Conservation (phyloP, 345 rosid species). For the Sonneratia caseolaris region DNA sequence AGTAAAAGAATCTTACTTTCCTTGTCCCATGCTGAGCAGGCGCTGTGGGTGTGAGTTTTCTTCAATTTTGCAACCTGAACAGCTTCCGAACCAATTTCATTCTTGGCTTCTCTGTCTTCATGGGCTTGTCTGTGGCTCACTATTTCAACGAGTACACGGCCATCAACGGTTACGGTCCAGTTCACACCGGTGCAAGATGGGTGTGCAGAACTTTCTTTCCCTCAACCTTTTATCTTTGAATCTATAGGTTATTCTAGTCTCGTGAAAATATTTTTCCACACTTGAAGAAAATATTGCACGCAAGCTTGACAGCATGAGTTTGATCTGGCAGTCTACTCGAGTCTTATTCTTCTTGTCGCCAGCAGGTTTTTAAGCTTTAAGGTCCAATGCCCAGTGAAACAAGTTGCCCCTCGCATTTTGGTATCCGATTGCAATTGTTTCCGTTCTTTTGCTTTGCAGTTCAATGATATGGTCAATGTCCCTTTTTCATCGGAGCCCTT, state of each 20-base stretch:
- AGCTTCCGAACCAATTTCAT: slow-evolving; percentile 72
- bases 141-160: slow-evolving; percentile 91
- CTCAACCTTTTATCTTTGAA: not conserved
- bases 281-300: too few species aligned
- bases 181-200: slow-evolving; percentile 77
- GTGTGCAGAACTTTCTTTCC: slow-evolving; percentile 27
- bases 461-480: slow-evolving; percentile 83
- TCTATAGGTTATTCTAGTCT: not conserved
- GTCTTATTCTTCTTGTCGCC: too few species aligned
- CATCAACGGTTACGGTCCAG: slow-evolving; percentile 75
- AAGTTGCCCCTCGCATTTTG: not conserved
- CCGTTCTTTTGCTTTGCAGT: slow-evolving; percentile 31
- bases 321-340: too few species aligned
- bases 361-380: too few species aligned
- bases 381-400: too few species aligned
- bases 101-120: slow-evolving; percentile 78
- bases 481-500: slow-evolving; percentile 88
- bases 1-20: not conserved
- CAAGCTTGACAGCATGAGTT: too few species aligned
- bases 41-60: slow-evolving; percentile 79
- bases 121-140: slow-evolving; percentile 84
- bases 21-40: slow-evolving; percentile 29
- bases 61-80: slow-evolving; percentile 86
- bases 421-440: not conserved
- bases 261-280: too few species aligned